A percentile compares a stretch with the other conserved stretches of the same genome.
These are phyloP conservation scores for Eremochloa ophiuroides DNA, from an alignment of 176 grass and related monocot genomes.

Conservation along the genomic window DNA sequence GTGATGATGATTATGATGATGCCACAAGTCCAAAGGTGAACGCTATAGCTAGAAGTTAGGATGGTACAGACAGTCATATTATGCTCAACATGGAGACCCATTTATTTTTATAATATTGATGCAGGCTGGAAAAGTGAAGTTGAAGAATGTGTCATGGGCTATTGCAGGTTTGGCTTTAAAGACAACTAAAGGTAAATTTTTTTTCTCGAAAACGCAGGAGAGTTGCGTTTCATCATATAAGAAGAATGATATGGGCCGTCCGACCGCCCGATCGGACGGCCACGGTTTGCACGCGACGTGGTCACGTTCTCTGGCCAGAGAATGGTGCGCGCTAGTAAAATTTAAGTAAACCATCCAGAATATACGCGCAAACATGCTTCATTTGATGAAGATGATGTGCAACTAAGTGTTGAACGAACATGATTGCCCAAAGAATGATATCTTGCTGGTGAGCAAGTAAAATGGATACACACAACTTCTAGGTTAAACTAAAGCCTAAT, in stretches of 20 bases:
- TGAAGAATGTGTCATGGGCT: slow-evolving; percentile 95
- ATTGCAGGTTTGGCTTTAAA: slow-evolving; percentile 75
- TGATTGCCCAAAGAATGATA: not conserved
- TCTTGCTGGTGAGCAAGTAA: not conserved
- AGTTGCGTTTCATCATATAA: no score
- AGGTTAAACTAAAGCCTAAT: slow-evolving; percentile 9
- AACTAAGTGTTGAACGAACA: not conserved
- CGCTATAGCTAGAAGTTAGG: slow-evolving; percentile 18
- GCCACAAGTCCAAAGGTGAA: slow-evolving; percentile 37
- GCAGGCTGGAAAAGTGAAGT: slow-evolving; percentile 76
- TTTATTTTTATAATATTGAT: slow-evolving; percentile 22
- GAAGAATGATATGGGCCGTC: no score
- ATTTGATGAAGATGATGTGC: not conserved
- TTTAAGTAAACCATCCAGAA: slow-evolving; percentile 3
- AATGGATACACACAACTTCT: not conserved
- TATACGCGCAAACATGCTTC: not conserved
- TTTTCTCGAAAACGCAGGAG: no score
- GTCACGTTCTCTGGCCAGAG: no score
- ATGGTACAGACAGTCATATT: no score
- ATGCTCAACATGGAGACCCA: not conserved
- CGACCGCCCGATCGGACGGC: no score
- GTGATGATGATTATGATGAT: slow-evolving; percentile 59
- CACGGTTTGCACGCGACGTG: no score
- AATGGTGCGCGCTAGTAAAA: no score
- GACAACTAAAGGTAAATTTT: slow-evolving; percentile 66